Evolutionary conservation across 116 monocot genomes (phyloP), one percentile per base, ranked within the genome.

Genomic region (Thalassia testudinum): DNA sequence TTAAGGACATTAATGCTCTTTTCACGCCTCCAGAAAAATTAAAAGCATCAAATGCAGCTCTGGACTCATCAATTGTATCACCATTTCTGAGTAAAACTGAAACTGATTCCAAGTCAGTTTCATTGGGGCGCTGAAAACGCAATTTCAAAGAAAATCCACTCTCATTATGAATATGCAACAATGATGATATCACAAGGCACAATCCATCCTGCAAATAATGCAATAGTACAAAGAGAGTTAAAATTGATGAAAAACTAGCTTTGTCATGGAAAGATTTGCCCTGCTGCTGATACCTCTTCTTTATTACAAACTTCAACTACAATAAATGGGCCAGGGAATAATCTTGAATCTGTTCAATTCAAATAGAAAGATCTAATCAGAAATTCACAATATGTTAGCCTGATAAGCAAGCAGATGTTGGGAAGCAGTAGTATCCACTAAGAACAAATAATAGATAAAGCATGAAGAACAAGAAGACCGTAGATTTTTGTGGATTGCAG

Each of bases 311-410:
- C 77, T 58, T 92, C 77, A 49, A 68, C 53, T 24, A 77, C 86
- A 66, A 86, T 18, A 67, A 74, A 86, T 64, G 92, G 82, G 21
- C 92, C 92, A 53, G 85, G 82, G 22, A 77, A 86, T 29, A 58
- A 67, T 62, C 71, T 78, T 48, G 78, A 74, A 79, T 82, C 92
- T 92, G 77, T 42, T 68, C 19, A 57, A 50, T 1, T 7, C 7
- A 24, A 7, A 49, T 14, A 45, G n/a, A 1, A n/a, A n/a, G n/a
- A n/a, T n/a, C n/a, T n/a, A n/a, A n/a, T n/a, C n/a, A n/a, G n/a
- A n/a, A n/a, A n/a, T n/a, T n/a, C n/a, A n/a, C n/a, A n/a, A n/a
- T n/a, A n/a, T n/a, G n/a, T n/a, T n/a, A n/a, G n/a, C n/a, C n/a
- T n/a, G n/a, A n/a, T n/a, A n/a, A n/a, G n/a, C n/a, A n/a, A n/a